Conservation (phyloP, 176 grass and related monocot species). For the Stipa capillata region DNA sequence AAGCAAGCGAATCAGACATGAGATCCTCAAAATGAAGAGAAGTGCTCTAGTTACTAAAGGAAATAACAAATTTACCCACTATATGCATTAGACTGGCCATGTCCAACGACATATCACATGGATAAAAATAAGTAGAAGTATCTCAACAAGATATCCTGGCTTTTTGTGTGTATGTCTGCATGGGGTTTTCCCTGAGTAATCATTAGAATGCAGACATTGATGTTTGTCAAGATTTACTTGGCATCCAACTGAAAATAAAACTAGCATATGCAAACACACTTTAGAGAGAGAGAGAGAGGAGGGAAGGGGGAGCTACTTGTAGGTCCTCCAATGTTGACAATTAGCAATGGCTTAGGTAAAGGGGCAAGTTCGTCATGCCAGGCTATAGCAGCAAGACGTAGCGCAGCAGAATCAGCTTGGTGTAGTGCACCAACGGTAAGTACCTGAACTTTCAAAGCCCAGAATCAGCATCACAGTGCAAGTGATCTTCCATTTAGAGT, state of each 20-base stretch:
- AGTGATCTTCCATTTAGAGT: not conserved
- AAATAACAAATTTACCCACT: not conserved
- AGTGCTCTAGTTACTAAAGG: not conserved
- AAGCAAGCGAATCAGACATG: not conserved
- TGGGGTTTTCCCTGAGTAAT: not conserved
- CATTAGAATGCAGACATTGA: not conserved
- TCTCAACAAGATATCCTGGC: not conserved
- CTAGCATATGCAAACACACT: not conserved
- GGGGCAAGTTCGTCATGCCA: constrained; percentile 93
- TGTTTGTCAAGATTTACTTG: not conserved
- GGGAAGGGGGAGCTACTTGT: constrained; percentile 42
- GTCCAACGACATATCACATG: not conserved
- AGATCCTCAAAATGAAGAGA: not conserved
- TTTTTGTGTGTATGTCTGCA: not conserved
- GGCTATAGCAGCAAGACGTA: constrained; percentile 67
- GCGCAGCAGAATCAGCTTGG: constrained; percentile 72
- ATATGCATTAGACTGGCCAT: not conserved
- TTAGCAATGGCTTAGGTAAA: constrained; percentile 72
- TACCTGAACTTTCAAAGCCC: constrained; percentile 43
- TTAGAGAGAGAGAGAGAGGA: not conserved
- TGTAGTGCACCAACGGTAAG: constrained; percentile 79
- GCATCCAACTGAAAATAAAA: not conserved
- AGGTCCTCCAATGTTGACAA: constrained; percentile 80
- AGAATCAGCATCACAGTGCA: constrained; percentile 12
- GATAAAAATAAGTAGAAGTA: not conserved